Percentiles rank a stretch among this genome's conserved stretches.
Conservation (phyloP, 148 eudicot species). For the Fagopyrum esculentum region DNA sequence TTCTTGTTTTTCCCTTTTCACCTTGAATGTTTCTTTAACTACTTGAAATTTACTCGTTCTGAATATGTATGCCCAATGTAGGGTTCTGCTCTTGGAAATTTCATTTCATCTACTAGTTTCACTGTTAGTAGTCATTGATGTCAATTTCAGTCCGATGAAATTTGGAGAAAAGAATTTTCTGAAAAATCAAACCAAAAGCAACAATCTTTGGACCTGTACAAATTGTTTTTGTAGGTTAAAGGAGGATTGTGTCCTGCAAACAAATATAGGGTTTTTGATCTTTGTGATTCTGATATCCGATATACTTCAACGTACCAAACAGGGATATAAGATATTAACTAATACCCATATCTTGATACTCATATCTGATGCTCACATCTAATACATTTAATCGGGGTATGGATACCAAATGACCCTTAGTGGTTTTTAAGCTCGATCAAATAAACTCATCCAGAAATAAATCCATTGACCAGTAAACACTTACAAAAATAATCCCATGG, state of each 20-base stretch:
- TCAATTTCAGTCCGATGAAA: not conserved
- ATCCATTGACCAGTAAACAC: too few relatives aligned
- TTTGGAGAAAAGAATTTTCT: not conserved
- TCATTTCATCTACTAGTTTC: not conserved
- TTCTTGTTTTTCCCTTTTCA: not conserved
- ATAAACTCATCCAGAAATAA: too few relatives aligned
- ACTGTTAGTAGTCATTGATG: not conserved
- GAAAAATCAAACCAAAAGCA: not conserved
- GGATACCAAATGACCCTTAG: too few relatives aligned
- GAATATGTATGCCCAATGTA: constrained; percentile 6
- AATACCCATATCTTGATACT: too few relatives aligned
- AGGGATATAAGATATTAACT: too few relatives aligned
- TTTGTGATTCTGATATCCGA: constrained; percentile 5
- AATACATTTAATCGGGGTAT: too few relatives aligned
- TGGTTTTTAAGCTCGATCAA: too few relatives aligned
- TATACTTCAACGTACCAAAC: too few relatives aligned
- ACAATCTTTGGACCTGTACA: not conserved
- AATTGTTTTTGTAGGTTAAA: not conserved
- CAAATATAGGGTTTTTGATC: not conserved
- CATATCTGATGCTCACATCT: too few relatives aligned
- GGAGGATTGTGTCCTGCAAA: not conserved
- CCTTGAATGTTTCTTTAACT: not conserved
- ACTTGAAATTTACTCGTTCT: not conserved
- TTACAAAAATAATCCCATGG: too few relatives aligned
- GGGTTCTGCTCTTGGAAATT: not conserved